Percentiles rank a stretch among this genome's conserved stretches.
Conservation (phyloP, 164 flowering plant genomes). For the Kalanchoe fedtschenkoi region DNA sequence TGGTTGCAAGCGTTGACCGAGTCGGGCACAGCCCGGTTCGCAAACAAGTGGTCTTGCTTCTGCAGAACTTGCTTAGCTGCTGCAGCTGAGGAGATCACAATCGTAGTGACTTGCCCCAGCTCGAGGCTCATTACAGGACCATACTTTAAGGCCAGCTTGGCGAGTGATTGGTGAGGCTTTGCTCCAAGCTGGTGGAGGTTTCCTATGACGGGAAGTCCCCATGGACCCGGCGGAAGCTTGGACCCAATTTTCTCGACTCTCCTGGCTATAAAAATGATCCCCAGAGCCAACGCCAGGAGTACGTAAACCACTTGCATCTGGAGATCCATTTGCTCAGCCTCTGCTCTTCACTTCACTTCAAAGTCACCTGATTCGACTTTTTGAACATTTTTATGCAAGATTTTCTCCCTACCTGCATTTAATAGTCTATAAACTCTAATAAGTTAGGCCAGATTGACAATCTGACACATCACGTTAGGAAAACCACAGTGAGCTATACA, state of each 20-base stretch:
- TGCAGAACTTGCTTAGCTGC: conserved; percentile 25
- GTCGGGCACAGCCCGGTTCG: conserved; percentile 14
- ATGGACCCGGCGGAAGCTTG: conserved; percentile 8
- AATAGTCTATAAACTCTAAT: too few relatives aligned
- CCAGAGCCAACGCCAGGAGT: background rate
- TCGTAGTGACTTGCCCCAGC: conserved; percentile 17
- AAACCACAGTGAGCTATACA: too few relatives aligned
- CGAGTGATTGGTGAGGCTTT: conserved; percentile 8
- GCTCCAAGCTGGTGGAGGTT: conserved; percentile 4
- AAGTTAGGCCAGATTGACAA: too few relatives aligned
- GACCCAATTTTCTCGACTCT: background rate
- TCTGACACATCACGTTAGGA: too few relatives aligned
- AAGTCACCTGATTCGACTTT: too few relatives aligned
- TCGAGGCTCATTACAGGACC: conserved; percentile 21
- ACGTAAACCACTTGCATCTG: background rate
- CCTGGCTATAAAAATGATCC: background rate
- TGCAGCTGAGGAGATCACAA: conserved; percentile 17
- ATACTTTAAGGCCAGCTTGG: conserved; percentile 6
- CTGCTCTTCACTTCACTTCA: too few relatives aligned
- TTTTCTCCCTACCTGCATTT: too few relatives aligned
- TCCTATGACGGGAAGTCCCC: background rate
- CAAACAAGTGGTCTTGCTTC: conserved; percentile 18
- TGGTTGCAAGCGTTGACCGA: conserved; percentile 12
- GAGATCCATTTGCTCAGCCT: background rate
- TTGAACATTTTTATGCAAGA: too few relatives aligned